Base-by-base conservation (phyloP, 2,329 filamentous ascomycete species). In the Alternaria ethzedia region DNA sequence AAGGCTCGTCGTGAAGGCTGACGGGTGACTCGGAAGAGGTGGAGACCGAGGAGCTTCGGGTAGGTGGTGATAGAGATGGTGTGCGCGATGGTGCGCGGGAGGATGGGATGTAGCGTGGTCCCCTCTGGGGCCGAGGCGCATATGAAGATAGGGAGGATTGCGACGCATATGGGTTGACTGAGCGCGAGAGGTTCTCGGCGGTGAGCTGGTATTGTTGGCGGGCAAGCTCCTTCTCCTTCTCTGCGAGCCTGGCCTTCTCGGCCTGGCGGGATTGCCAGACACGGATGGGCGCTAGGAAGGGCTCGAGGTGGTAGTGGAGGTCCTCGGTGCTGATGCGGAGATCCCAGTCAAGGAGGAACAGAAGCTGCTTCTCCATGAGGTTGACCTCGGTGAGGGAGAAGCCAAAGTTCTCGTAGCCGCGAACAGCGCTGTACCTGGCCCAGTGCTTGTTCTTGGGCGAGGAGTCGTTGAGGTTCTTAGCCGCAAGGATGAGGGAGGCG, bases 371-470 rank as follows among this genome's bases (percentile, higher is more conserved):
- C 87, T 99, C 96, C 96, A 99, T 99, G 66, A 98, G 87, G 85
- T 99, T 99, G 75, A 99, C 96, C 83, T 99, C 96, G 36, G 93
- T 96, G 71, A 94, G 87, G 75, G 90, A 95, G 86, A 99, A 98
- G 73, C 94, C 92, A 76, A 98, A 99, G 76, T 86, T 88, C 11
- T 89, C 89, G 79, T 86, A 91, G 57, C 87, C 88, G 66, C 86
- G 86, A 72, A 97, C 90, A 74, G 90, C 84, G 64, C 91, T 97
- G 86, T 98, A 99, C 75, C 90, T 91, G 69, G 96, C 94, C 96
- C 96, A 99, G 86, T 99, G 96, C 89, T 98, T 98, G 88, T 99
- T 99, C 90, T 98, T 98, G 67, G 96, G 96, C 12, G 94, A 97
- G 65, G 94, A 97, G 86, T 98, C 96, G 81, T 99, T 98, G 72